Percentiles rank a stretch among this genome's conserved stretches.
Evolutionary conservation across 768 basidiomycete genomes (phyloP).

Genomic region (Clavaria fumosa): DNA sequence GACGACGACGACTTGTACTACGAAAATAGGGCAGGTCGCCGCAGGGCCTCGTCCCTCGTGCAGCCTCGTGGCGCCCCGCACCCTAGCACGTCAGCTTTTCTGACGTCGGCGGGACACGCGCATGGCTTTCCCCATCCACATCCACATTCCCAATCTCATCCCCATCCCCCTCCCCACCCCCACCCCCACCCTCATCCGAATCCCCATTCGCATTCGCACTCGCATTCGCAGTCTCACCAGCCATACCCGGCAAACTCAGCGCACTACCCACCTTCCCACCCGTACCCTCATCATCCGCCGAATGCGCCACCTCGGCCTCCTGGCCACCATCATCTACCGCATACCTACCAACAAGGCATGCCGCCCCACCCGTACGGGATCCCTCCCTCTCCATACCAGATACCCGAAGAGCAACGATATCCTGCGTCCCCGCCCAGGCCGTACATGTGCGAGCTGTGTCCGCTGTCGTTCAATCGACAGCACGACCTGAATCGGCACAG

Average conservation of each 20-base stretch:
- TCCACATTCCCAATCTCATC: slow-evolving; percentile 22
- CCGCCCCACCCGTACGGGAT: too few species aligned
- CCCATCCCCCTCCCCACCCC: slow-evolving; percentile 12
- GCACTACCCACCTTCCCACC: slow-evolving; percentile 1
- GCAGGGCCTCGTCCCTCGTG: too few species aligned
- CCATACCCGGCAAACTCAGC: slow-evolving; percentile 10
- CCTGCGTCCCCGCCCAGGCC: slow-evolving; percentile 45
- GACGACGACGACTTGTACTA: too few species aligned
- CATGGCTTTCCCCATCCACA: slow-evolving; percentile 22
- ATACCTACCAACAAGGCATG: slow-evolving; percentile 21
- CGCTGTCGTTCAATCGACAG: slow-evolving; percentile 72
- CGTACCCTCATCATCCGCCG: slow-evolving; percentile 11
- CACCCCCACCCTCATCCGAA: slow-evolving; percentile 13
- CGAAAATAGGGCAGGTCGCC: too few species aligned
- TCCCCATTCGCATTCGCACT: slow-evolving; percentile 23
- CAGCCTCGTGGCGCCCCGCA: too few species aligned
- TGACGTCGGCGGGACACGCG: slow-evolving; percentile 19
- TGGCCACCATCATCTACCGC: slow-evolving; percentile 11
- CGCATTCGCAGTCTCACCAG: slow-evolving; percentile 25
- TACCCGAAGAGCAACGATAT: slow-evolving; percentile 31
- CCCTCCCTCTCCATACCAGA: slow-evolving; percentile 16
- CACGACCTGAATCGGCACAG: slow-evolving; percentile 76
- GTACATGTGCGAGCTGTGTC: slow-evolving; percentile 57
- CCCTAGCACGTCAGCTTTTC: slow-evolving; percentile 15
- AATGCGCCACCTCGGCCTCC: slow-evolving; percentile 12